Base-by-base conservation (phyloP, 2,329 filamentous ascomycete genomes). In the Lasiodiplodia gonubiensis region DNA sequence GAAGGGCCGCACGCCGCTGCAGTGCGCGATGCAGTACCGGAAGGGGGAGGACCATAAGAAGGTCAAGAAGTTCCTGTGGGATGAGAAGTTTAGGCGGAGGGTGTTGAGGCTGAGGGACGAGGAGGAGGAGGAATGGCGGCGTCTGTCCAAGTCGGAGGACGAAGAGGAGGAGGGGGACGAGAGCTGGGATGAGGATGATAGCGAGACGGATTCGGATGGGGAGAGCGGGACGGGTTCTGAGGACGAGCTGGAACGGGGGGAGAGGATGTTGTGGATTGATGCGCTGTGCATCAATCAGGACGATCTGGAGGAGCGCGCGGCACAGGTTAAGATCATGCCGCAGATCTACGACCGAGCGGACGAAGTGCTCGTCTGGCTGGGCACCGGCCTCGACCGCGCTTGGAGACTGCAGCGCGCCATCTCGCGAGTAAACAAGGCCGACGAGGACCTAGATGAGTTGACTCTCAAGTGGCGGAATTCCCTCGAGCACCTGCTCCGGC, bases 201-300 rank as follows among this genome's bases (percentile, higher is more conserved):
- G 51, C 16, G 42, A 39, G 35, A 18, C 59, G n/a, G 59, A 52
- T 11, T 35, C 25, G 30, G 23, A 30, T 16, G 21, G n/a, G 6
- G 39, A 37, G 23, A 64, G 60, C 10, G 16, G 33, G 4, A 18
- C 30, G 4, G 33, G 5, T 0, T 30, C 64, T 14, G 39, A 54
- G 2, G 67, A 63, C 12, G 51, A 54, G 12, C 25, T 64, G 27
- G 42, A 23, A 2, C n/a, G 4, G 0, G 11, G 35, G 2, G 52
- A 61, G n/a, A 18, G 64, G 7, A 27, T 46, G 2, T 18, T 67
- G 16, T 72, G 68, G 70, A 57, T 71, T 18, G 70, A 72, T 35
- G 67, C 70, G 2, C 7, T 72, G 2, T 72, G 70, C 51, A 71
- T 72, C 64, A 69, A 70, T 30, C 70, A 71, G 39, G 25, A 64